These are phyloP conservation scores for Claviceps maximensis DNA, from an alignment of 2,329 filamentous ascomycete species.

Conservation along the genomic window DNA sequence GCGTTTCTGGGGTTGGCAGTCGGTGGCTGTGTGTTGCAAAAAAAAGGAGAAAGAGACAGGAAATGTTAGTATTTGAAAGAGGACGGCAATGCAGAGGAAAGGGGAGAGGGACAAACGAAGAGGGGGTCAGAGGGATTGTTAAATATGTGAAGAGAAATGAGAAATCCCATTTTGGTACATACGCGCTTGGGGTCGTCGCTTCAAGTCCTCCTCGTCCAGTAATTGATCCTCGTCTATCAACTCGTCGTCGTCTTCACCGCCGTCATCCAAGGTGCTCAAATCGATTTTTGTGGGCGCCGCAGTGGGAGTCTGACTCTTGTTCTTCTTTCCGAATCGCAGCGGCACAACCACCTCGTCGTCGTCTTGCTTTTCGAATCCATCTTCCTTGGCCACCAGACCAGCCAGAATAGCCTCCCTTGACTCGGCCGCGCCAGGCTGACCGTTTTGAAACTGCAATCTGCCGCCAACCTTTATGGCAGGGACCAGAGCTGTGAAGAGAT, in stretches of 20 bases:
- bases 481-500: conserved; percentile 57
- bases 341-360: conserved; percentile 44
- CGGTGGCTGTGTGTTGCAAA: conserved; percentile 41
- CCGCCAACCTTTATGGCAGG: conserved; percentile 57
- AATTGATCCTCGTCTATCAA: conserved; percentile 85
- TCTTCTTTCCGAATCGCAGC: conserved; percentile 28
- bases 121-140: neutral
- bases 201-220: conserved; percentile 73
- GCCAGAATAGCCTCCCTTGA: conserved; percentile 73
- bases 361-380: conserved; percentile 63
- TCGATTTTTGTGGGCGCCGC: conserved; percentile 38
- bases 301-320: conserved; percentile 14
- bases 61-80: neutral
- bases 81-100: neutral
- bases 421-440: conserved; percentile 36
- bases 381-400: conserved; percentile 52
- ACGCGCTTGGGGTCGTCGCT: conserved; percentile 68
- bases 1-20: conserved; percentile 84
- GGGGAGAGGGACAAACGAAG: neutral
- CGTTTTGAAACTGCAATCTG: conserved; percentile 55
- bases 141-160: conserved; percentile 11
- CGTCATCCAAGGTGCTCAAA: conserved; percentile 40
- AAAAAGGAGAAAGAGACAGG: neutral
- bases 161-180: too few relatives aligned
- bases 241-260: conserved; percentile 61